phyloP scores from a whole-genome alignment of 1,284 basidiomycete species.

The Sanghuangporus sanghuang region DNA sequence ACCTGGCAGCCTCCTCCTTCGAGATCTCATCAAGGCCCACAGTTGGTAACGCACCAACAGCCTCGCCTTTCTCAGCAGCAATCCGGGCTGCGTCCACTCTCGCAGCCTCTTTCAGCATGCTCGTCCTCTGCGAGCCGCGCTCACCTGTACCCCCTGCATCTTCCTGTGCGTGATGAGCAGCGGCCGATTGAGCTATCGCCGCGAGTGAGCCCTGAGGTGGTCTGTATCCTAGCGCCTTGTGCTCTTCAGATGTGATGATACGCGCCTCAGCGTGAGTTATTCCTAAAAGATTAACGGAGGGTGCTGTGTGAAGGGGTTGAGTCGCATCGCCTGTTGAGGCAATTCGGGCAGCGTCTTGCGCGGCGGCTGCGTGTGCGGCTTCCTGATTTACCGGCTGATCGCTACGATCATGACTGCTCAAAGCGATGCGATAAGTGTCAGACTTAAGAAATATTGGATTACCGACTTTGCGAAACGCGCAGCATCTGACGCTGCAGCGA shows the following conservation, averaged over 20 bases:
- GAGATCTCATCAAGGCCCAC: constrained; percentile 13
- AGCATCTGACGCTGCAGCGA: constrained; percentile 11
- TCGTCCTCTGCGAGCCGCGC: not conserved
- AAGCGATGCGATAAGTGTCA: not conserved
- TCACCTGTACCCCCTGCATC: constrained; percentile 9
- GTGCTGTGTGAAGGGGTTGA: not conserved
- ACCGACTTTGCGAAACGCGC: constrained; percentile 11
- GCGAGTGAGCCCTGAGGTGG: constrained; percentile 19
- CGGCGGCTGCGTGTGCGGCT: not conserved
- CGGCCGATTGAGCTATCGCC: constrained; percentile 16
- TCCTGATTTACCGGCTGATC: not conserved
- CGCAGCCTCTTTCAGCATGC: constrained; percentile 7
- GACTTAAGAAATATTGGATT: not conserved
- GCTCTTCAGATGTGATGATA: constrained; percentile 23
- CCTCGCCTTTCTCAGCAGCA: constrained; percentile 6
- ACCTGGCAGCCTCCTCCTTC: constrained; percentile 12
- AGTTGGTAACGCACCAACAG: constrained; percentile 2
- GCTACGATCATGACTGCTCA: not conserved
- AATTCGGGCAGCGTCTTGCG: constrained; percentile 4
- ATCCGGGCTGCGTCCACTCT: constrained; percentile 7
- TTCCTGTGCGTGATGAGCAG: constrained; percentile 7
- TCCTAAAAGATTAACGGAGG: not conserved
- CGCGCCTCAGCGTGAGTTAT: constrained; percentile 14
- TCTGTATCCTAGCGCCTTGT: constrained; percentile 22
- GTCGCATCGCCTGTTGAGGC: not conserved